A percentile compares a stretch with the other conserved stretches of the same genome.
Conservation (phyloP, 352 stramenopile genomes). For the Phytopythium mirpurense region DNA sequence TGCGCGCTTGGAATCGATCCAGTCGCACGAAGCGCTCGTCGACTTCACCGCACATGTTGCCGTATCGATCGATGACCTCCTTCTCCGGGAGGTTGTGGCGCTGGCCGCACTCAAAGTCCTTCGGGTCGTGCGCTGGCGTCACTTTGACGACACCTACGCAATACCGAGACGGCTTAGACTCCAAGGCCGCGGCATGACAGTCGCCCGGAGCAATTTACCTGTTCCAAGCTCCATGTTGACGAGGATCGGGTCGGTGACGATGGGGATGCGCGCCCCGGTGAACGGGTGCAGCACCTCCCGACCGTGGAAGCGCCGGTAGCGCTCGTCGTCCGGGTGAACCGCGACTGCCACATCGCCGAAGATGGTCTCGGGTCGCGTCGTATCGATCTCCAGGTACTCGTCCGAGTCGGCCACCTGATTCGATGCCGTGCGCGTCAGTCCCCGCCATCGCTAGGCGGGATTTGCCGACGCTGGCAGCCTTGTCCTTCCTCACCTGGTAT, state of each 20-base stretch:
- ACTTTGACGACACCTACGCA: conserved; percentile 99
- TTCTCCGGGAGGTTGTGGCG: conserved; percentile 94
- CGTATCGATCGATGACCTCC: conserved; percentile 94
- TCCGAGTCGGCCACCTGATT: conserved; percentile 93
- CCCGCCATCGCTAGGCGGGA: too few species aligned
- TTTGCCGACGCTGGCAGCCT: conserved; percentile 88
- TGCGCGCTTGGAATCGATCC: conserved; percentile 93
- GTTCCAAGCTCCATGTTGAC: conserved; percentile 99
- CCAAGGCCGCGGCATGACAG: too few species aligned
- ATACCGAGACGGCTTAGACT: too few species aligned
- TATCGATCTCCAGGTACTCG: conserved; percentile 80
- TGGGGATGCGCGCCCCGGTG: conserved; percentile 94
- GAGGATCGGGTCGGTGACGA: conserved; percentile 93
- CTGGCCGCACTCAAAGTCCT: conserved; percentile 98
- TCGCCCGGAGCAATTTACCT: too few species aligned
- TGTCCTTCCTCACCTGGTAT: too few species aligned
- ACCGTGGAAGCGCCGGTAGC: conserved; percentile 98
- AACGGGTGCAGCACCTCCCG: conserved; percentile 98
- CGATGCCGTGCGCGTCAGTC: conserved; percentile 99
- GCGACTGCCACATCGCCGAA: conserved; percentile 97
- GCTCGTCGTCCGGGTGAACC: conserved; percentile 97
- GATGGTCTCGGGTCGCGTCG: conserved; percentile 99
- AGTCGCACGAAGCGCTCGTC: conserved; percentile 88
- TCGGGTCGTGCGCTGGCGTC: conserved; percentile 98
- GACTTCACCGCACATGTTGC: conserved; percentile 65